A percentile compares a stretch with the other conserved stretches of the same genome.
Conservation (phyloP, 441 rosid genomes). For the Erysimum pusillum region DNA sequence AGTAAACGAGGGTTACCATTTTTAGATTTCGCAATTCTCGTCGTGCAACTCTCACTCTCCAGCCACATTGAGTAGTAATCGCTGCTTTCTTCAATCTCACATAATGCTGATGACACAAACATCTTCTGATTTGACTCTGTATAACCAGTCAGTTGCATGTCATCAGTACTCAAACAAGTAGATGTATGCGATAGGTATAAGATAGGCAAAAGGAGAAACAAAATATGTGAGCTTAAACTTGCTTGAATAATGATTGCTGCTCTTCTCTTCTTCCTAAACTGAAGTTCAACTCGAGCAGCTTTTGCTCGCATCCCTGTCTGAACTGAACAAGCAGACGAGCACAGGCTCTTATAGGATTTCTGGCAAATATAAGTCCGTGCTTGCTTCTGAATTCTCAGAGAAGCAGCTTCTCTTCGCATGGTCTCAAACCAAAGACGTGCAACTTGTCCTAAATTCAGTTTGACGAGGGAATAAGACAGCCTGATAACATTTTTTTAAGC, state of each 20-base stretch:
- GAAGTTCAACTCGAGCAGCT: slow-evolving; percentile 74
- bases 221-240: too few relatives aligned
- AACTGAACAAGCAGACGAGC: too few relatives aligned
- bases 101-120: slow-evolving; percentile 58
- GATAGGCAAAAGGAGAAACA: too few relatives aligned
- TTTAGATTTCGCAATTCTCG: slow-evolving; percentile 76
- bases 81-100: slow-evolving; percentile 70
- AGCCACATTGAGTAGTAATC: slow-evolving; percentile 70
- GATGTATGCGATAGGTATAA: too few relatives aligned
- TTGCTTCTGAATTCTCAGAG: slow-evolving; percentile 78
- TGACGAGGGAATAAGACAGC: too few relatives aligned
- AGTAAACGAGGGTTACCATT: too few relatives aligned
- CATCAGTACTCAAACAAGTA: slow-evolving; percentile 35
- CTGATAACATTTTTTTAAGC: too few relatives aligned
- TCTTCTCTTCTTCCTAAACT: slow-evolving; percentile 58
- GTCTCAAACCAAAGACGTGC: slow-evolving; percentile 64
- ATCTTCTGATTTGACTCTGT: slow-evolving; percentile 76
- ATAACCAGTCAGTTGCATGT: slow-evolving; percentile 36
- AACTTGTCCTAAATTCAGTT: too few relatives aligned
- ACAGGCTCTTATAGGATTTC: too few relatives aligned
- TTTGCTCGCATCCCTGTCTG: slow-evolving; percentile 80
- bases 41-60: slow-evolving; percentile 83
- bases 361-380: slow-evolving; percentile 64
- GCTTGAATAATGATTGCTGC: slow-evolving; percentile 88
- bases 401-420: slow-evolving; percentile 80